Evolutionary conservation across 805 yeast species (phyloP).

Genomic region (Metschnikowia santaceciliae): DNA sequence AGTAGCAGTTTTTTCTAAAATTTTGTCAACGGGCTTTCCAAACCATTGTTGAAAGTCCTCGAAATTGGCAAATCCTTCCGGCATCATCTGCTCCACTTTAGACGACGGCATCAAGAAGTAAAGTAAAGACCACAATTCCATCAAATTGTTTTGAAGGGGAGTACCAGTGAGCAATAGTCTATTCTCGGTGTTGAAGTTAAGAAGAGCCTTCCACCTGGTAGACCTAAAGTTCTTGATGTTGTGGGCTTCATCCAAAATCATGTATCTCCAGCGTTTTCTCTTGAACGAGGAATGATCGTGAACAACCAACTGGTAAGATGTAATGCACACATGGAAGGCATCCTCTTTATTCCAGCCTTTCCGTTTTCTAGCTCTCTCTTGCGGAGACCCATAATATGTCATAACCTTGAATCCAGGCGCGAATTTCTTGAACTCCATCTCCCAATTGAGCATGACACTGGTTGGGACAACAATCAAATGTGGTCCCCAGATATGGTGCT

Average conservation of each 20-base stretch:
- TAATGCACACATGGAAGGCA: constrained; percentile 93
- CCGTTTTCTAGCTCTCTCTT: constrained; percentile 91
- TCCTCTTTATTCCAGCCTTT: constrained; percentile 97
- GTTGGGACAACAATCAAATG: constrained; percentile 97
- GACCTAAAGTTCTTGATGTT: constrained; percentile 95
- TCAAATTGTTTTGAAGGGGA: constrained; percentile 90
- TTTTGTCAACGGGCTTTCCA: constrained; percentile 92
- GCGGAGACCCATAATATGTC: constrained; percentile 96
- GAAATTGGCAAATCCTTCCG: constrained; percentile 93
- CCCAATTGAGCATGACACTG: constrained; percentile 97
- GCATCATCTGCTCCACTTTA: constrained; percentile 67
- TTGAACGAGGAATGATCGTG: constrained; percentile 94
- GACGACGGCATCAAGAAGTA: constrained; percentile 95
- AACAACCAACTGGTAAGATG: constrained; percentile 95
- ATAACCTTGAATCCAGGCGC: constrained; percentile 96
- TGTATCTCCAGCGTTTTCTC: constrained; percentile 90
- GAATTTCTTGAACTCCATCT: constrained; percentile 96
- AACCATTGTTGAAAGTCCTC: constrained; percentile 98
- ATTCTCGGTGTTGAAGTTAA: constrained; percentile 90
- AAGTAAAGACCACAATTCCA: constrained; percentile 93
- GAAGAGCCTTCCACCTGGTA: constrained; percentile 92
- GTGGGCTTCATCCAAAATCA: constrained; percentile 98
- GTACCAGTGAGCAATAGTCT: constrained; percentile 92
- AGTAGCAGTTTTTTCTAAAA: constrained; percentile 61
- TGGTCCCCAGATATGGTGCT: constrained; percentile 95